phyloP scores from a whole-genome alignment of 768 basidiomycete genomes.

The Boletus pseudopeckii region DNA sequence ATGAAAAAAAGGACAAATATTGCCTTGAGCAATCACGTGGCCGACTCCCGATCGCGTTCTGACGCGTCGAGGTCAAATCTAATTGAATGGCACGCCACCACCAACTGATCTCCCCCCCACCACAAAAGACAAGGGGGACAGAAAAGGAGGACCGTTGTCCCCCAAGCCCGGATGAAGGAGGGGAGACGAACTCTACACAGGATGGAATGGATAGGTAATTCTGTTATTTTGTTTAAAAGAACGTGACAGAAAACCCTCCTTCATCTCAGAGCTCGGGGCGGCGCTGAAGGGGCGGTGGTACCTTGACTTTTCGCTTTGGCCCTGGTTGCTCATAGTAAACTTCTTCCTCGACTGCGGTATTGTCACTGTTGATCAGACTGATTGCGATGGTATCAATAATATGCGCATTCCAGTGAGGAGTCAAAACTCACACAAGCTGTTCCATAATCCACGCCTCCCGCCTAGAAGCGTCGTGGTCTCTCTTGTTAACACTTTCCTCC shows the following conservation, averaged over 20 bases:
- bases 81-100: slow-evolving; percentile 22
- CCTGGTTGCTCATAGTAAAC: slow-evolving; percentile 70
- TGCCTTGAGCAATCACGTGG: slow-evolving; percentile 31
- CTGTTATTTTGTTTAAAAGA: slow-evolving; percentile 26
- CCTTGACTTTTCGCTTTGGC: slow-evolving; percentile 81
- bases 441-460: slow-evolving; percentile 93
- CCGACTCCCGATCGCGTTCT: slow-evolving; percentile 20
- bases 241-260: slow-evolving; percentile 57
- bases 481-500: slow-evolving; percentile 79
- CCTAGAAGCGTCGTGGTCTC: slow-evolving; percentile 83
- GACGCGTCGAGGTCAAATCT: slow-evolving; percentile 33
- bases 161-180: slow-evolving; percentile 92
- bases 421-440: slow-evolving; percentile 69
- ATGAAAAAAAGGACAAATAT: slow-evolving; percentile 29
- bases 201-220: slow-evolving; percentile 33
- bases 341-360: slow-evolving; percentile 72
- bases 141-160: slow-evolving; percentile 66
- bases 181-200: slow-evolving; percentile 73
- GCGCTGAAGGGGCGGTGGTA: slow-evolving; percentile 79
- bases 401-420: neutral
- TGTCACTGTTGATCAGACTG: slow-evolving; percentile 69
- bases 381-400: slow-evolving; percentile 7
- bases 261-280: slow-evolving; percentile 95
- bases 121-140: slow-evolving; percentile 68
- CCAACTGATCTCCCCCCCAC: slow-evolving; percentile 38